These are phyloP conservation scores for Corynespora cassiicola DNA, from an alignment of 2,329 filamentous ascomycete genomes.

Conservation along the genomic window DNA sequence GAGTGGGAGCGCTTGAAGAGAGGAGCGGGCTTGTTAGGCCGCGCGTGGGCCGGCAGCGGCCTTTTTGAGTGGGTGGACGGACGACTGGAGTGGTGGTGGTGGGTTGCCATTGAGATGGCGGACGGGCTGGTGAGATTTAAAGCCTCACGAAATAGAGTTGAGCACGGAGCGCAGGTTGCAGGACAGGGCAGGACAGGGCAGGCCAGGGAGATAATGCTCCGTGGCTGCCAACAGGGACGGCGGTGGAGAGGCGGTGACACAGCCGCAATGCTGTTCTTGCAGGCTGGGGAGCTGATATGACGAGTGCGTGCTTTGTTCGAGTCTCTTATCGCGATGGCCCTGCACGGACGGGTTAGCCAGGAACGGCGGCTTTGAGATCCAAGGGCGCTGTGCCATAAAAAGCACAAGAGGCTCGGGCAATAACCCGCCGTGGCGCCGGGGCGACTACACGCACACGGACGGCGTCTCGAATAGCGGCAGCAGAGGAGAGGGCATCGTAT, in stretches of 20 bases:
- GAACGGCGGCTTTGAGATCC: conserved; percentile 26
- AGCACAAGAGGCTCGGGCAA: no score
- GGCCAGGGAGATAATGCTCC: conserved; percentile 14
- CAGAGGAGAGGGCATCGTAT: no score
- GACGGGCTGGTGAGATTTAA: conserved; percentile 45
- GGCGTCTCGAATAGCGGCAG: no score
- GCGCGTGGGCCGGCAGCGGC: conserved; percentile 40
- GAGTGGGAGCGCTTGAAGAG: conserved; percentile 42
- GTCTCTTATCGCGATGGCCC: conserved; percentile 42
- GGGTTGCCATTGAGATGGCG: conserved; percentile 39
- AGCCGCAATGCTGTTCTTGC: conserved; percentile 26
- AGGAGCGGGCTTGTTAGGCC: conserved; percentile 38
- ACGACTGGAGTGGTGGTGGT: conserved; percentile 45
- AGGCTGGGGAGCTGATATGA: conserved; percentile 41
- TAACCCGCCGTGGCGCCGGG: conserved; percentile 2
- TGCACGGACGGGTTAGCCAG: conserved; percentile 43
- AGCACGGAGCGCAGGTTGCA: conserved; percentile 37
- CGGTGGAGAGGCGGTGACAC: conserved; percentile 47
- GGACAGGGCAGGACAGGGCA: no score
- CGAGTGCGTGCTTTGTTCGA: conserved; percentile 43
- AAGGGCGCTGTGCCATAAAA: conserved; percentile 2
- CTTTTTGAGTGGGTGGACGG: conserved; percentile 44
- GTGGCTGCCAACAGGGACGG: conserved; percentile 31
- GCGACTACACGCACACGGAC: no score
- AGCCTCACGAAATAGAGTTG: conserved; percentile 31